Percentiles rank a stretch among this genome's conserved stretches.
Conservation (phyloP, 106 monocot species). For the Dactylorhiza incarnata region DNA sequence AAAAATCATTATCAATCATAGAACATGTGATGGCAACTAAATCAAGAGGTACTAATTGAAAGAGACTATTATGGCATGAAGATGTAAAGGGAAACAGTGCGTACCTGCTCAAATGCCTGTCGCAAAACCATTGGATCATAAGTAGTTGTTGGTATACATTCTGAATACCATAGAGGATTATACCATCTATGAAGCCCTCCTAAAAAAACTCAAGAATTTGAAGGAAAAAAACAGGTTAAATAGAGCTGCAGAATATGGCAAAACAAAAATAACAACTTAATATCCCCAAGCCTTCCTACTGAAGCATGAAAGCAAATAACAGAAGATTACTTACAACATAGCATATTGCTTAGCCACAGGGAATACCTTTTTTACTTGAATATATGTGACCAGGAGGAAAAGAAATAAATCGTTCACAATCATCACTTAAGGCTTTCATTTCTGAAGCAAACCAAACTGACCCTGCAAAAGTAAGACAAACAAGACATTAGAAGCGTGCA, state of each 20-base stretch:
- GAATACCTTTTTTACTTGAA: conserved; percentile 55
- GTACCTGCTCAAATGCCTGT: conserved; percentile 73
- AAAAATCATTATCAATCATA: background rate
- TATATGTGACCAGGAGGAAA: conserved; percentile 41
- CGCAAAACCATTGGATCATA: conserved; percentile 70
- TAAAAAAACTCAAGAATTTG: conserved; percentile 1
- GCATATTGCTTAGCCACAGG: background rate
- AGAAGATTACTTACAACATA: background rate
- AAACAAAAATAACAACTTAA: background rate
- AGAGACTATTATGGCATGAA: background rate
- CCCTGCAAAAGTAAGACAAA: conserved; percentile 24
- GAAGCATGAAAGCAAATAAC: conserved; percentile 3
- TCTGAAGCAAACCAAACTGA: conserved; percentile 75
- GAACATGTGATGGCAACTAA: background rate
- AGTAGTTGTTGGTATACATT: conserved; percentile 55
- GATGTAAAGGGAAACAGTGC: conserved; percentile 1
- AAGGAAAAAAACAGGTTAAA: background rate
- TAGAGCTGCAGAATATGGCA: background rate
- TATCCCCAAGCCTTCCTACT: background rate
- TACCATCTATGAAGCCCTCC: conserved; percentile 70
- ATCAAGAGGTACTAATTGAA: background rate
- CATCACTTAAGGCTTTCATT: conserved; percentile 75
- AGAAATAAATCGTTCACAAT: conserved; percentile 35
- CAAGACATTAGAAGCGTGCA: background rate
- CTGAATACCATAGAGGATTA: conserved; percentile 83